phyloP scores from a whole-genome alignment of 805 yeast species.

The Kazachstania martiniae region DNA sequence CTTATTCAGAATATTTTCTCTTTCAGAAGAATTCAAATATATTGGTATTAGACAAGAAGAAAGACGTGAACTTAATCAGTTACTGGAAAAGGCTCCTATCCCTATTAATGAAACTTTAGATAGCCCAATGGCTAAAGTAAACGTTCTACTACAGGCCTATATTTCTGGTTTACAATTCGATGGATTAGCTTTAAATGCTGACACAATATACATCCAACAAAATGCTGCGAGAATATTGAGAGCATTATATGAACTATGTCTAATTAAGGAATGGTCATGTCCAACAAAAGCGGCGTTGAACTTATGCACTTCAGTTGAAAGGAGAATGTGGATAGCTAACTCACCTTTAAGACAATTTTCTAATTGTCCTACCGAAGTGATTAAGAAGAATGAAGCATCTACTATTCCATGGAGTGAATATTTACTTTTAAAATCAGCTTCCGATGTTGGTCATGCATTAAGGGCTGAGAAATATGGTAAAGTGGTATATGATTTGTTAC shows the following conservation, averaged over 20 bases:
- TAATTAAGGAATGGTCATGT: constrained; percentile 61
- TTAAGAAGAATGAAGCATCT: constrained; percentile 67
- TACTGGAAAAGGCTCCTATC: constrained; percentile 69
- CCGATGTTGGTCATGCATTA: constrained; percentile 76
- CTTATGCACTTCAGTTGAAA: constrained; percentile 71
- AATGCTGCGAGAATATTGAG: constrained; percentile 83
- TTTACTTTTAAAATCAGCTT: constrained; percentile 49
- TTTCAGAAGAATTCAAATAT: constrained; percentile 75
- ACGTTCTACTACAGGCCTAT: constrained; percentile 71
- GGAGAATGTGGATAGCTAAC: constrained; percentile 71
- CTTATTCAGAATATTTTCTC: constrained; percentile 62
- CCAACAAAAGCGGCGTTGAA: constrained; percentile 47
- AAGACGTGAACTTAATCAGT: constrained; percentile 53
- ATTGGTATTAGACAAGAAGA: constrained; percentile 86
- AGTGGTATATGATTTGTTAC: constrained; percentile 44
- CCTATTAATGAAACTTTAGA: constrained; percentile 67
- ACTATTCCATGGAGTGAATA: constrained; percentile 74
- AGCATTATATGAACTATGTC: constrained; percentile 72
- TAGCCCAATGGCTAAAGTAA: constrained; percentile 70
- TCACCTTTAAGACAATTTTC: constrained; percentile 82
- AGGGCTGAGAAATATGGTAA: constrained; percentile 60
- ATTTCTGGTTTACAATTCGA: constrained; percentile 68
- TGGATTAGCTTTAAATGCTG: constrained; percentile 87
- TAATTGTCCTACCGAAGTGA: constrained; percentile 56
- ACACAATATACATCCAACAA: constrained; percentile 87